phyloP scores from a whole-genome alignment of 2,329 filamentous ascomycete species.

The Alternaria consortialis region DNA sequence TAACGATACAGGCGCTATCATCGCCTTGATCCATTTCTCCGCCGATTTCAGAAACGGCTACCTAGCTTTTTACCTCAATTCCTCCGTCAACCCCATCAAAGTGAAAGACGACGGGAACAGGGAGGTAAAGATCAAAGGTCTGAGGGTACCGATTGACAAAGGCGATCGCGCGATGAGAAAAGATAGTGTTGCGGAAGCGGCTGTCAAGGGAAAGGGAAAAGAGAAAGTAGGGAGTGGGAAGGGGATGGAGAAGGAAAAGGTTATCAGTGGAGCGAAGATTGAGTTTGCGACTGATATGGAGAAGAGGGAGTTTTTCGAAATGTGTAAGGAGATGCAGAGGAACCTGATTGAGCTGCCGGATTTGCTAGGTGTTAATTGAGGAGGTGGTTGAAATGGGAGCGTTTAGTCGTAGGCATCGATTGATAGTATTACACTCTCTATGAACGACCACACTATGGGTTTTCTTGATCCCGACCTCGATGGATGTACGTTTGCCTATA shows the following conservation, averaged over 20 bases:
- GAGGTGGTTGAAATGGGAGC: not conserved
- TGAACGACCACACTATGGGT: rapidly evolving
- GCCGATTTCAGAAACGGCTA: slow-evolving; percentile 56
- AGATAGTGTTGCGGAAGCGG: slow-evolving; percentile 26
- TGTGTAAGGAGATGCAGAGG: slow-evolving; percentile 51
- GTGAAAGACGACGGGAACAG: slow-evolving; percentile 53
- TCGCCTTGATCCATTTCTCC: slow-evolving; percentile 56
- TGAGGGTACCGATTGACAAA: slow-evolving; percentile 48
- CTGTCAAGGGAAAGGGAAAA: slow-evolving; percentile 19
- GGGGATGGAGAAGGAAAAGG: slow-evolving; percentile 48
- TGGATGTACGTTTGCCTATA: not conserved
- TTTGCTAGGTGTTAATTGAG: slow-evolving; percentile 41
- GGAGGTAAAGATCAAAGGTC: slow-evolving; percentile 54
- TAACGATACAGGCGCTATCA: slow-evolving; percentile 52
- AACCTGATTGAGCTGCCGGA: slow-evolving; percentile 52
- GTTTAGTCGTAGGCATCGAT: not conserved
- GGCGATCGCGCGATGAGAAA: slow-evolving; percentile 27
- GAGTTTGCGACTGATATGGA: slow-evolving; percentile 57
- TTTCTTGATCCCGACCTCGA: rapidly evolving
- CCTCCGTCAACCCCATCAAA: slow-evolving; percentile 46
- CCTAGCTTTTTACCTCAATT: slow-evolving; percentile 58
- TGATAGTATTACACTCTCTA: rapidly evolving
- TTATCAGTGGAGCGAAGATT: slow-evolving; percentile 54
- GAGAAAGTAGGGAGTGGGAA: slow-evolving; percentile 11
- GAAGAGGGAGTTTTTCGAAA: slow-evolving; percentile 51